A percentile compares a stretch with the other conserved stretches of the same genome.
Conservation (phyloP, 1,284 basidiomycete species). For the Naganishia cerealis region DNA sequence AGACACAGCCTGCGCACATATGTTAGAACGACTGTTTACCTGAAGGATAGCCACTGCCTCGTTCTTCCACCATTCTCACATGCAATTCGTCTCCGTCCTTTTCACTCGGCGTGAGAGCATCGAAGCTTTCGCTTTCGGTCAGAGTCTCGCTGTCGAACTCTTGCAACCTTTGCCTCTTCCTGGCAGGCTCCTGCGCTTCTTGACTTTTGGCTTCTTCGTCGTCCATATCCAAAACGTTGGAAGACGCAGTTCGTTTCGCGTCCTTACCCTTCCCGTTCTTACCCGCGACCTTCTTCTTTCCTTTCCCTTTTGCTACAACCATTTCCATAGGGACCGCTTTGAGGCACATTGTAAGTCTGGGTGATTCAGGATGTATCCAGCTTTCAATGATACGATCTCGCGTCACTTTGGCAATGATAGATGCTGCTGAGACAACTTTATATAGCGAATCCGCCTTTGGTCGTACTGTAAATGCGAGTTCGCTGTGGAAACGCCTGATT, state of each 20-base stretch:
- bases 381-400: conserved; percentile 83
- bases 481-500: not conserved
- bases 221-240: conserved; percentile 38
- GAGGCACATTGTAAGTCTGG: conserved; percentile 15
- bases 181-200: conserved; percentile 10
- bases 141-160: conserved; percentile 24
- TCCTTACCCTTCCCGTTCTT: conserved; percentile 33
- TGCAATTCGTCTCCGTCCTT: conserved; percentile 7
- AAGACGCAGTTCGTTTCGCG: conserved; percentile 39
- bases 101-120: not conserved
- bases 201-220: conserved; percentile 32
- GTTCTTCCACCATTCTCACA: conserved; percentile 40
- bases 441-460: conserved; percentile 92
- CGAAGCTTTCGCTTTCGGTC: conserved; percentile 1
- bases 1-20: conserved; percentile 7
- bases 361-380: conserved; percentile 64
- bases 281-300: conserved; percentile 28
- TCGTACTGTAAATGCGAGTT: conserved; percentile 67
- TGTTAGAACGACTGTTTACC: conserved; percentile 57
- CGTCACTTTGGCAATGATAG: conserved; percentile 88
- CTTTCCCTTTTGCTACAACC: conserved; percentile 28
- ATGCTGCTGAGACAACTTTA: conserved; percentile 95
- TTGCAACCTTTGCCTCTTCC: conserved; percentile 19
- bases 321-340: not conserved
- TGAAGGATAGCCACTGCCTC: conserved; percentile 84